phyloP scores from a whole-genome alignment of 768 basidiomycete species.

The Daedalea quercina region DNA sequence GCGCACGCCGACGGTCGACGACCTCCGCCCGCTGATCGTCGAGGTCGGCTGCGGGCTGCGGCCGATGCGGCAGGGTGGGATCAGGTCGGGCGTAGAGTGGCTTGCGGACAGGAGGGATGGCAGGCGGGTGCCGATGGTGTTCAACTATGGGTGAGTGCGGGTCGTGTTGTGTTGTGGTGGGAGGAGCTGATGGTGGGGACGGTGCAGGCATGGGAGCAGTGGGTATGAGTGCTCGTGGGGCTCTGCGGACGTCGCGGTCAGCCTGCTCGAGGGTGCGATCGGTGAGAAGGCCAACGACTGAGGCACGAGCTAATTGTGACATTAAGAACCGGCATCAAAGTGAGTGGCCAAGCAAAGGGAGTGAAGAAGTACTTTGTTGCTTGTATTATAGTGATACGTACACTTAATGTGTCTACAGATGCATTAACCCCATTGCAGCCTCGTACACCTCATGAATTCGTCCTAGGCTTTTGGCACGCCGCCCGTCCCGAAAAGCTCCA shows the following conservation, averaged over 20 bases:
- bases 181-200: not conserved
- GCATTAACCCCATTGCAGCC: no score
- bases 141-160: slow-evolving; percentile 59
- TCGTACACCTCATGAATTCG: no score
- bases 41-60: slow-evolving; percentile 54
- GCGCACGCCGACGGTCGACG: slow-evolving; percentile 28
- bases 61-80: slow-evolving; percentile 61
- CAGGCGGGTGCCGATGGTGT: slow-evolving; percentile 40
- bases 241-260: slow-evolving; percentile 43
- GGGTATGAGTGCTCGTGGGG: slow-evolving; percentile 67
- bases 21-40: slow-evolving; percentile 30
- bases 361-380: no score
- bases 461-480: no score
- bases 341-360: no score
- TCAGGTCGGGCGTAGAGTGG: slow-evolving; percentile 49
- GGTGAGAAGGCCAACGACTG: not conserved
- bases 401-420: no score
- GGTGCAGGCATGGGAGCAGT: slow-evolving; percentile 51
- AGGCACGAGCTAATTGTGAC: no score
- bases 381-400: no score
- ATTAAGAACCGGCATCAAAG: no score
- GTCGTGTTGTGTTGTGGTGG: not conserved
- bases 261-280: slow-evolving; percentile 40
- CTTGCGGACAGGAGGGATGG: slow-evolving; percentile 22
- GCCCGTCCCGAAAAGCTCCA: slow-evolving; percentile 16